Base-by-base conservation (phyloP, 495 filamentous ascomycete genomes). In the Friedmanniomyces endolithicus region DNA sequence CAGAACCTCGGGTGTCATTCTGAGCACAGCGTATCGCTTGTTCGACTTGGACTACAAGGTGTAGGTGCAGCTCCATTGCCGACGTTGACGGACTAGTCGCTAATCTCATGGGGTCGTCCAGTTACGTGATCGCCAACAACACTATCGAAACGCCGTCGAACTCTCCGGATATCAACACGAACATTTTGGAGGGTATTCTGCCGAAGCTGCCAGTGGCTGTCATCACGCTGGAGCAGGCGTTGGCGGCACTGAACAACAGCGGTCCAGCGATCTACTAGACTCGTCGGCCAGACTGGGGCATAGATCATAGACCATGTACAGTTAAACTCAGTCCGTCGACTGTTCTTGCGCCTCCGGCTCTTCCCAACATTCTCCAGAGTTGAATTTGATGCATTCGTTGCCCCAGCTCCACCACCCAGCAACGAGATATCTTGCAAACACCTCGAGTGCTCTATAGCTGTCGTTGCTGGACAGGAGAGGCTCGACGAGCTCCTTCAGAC, bases 401-500 rank as follows among this genome's bases (percentile, higher is more conserved):
- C 92, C 90, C 84, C 85, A 94, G 27, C 78, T 78, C 78, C 82
- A 87, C 90, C 92, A 97, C 1, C 85, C 88, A 37, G 84, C 78
- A 0, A 89, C 94, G 39, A 95, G 70, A 59, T 89, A 81, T 39
- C 92, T 71, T 3, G 89, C 88, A 73, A 96, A 98, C 1, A 97
- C 78, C 70, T 98, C 92, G 25, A 95, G 64, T 3, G 77, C 87
- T 25, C 70, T 62, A 62, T 90, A 87, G 4, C 72, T 59, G 16
- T 43, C 43, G 8, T 14, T 23, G 39, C 68, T 49, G 17, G 74
- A 72, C 55, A 83, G 69, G 14, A 78, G 48, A 3, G 59, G 64
- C 63, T 80, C 80, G 44, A 84, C 69, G 8, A 83, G 41, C 23
- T 66, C 70, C 61, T 78, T 82, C 49, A 87, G 58, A 56, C 78